Conservation (phyloP, 2,329 filamentous ascomycete genomes). For the Penicillium sclerotiorum region DNA sequence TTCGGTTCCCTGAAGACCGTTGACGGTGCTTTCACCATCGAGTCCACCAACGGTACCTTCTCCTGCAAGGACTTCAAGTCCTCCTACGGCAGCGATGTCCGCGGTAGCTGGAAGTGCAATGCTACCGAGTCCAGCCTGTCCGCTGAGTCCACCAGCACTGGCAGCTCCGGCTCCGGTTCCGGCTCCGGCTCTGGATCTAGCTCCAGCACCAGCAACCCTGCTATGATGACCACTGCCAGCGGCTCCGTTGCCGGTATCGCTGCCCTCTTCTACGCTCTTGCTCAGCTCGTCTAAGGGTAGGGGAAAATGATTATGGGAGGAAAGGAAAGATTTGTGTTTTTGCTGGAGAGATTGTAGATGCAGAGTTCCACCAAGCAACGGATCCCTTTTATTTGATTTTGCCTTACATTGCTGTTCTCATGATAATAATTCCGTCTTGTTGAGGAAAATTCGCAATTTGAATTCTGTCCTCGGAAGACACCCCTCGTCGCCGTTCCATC, state of each 20-base stretch:
- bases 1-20: slow-evolving; percentile 70
- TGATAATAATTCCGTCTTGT: slow-evolving; percentile 46
- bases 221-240: slow-evolving; percentile 38
- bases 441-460: slow-evolving; percentile 34
- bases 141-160: slow-evolving; percentile 27
- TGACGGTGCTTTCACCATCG: slow-evolving; percentile 70
- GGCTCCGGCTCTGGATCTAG: slow-evolving; percentile 20
- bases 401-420: slow-evolving; percentile 39
- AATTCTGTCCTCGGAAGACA: slow-evolving; percentile 24
- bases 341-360: slow-evolving; percentile 37
- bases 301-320: slow-evolving; percentile 22
- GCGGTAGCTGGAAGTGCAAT: slow-evolving; percentile 52
- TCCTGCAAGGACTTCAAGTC: slow-evolving; percentile 59
- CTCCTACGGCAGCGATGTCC: slow-evolving; percentile 42
- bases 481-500: slow-evolving; percentile 16
- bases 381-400: slow-evolving; percentile 19
- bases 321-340: slow-evolving; percentile 34
- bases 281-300: slow-evolving; percentile 51
- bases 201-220: slow-evolving; percentile 34
- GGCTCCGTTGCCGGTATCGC: slow-evolving; percentile 45
- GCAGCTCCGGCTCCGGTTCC: slow-evolving; percentile 26
- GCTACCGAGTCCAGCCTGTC: slow-evolving; percentile 39
- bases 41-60: slow-evolving; percentile 64
- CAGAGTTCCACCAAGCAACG: slow-evolving; percentile 42
- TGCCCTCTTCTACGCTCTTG: slow-evolving; percentile 48